Conservation (phyloP, 2,329 filamentous ascomycete genomes). For the Penicillium griseofulvum region DNA sequence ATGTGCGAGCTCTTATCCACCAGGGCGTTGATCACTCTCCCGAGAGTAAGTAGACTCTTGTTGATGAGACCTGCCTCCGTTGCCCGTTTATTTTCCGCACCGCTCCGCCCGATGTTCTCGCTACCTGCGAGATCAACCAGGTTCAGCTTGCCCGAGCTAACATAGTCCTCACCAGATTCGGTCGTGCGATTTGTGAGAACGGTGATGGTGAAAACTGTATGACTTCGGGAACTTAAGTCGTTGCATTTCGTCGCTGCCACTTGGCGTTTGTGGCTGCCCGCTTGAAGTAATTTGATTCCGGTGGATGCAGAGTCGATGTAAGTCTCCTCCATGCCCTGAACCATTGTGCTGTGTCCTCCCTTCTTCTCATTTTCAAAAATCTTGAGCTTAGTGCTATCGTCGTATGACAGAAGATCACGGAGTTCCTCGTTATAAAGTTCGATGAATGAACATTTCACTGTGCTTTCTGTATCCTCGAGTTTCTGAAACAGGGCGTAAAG, state of each 20-base stretch:
- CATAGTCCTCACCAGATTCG: constrained; percentile 82
- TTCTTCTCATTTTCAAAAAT: constrained; percentile 88
- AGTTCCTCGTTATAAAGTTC: constrained; percentile 98
- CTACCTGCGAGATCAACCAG: constrained; percentile 94
- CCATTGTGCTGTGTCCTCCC: constrained; percentile 76
- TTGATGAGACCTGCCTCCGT: constrained; percentile 96
- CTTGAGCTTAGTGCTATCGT: constrained; percentile 84
- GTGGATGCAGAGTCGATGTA: constrained; percentile 82
- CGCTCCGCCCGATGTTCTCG: constrained; percentile 95
- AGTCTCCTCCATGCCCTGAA: constrained; percentile 97
- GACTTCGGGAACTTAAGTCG: constrained; percentile 92
- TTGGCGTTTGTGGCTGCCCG: constrained; percentile 88
- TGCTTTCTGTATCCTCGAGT: constrained; percentile 78
- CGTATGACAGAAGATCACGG: constrained; percentile 77
- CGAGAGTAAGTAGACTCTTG: constrained; percentile 91
- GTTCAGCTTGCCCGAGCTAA: constrained; percentile 91
- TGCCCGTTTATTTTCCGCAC: constrained; percentile 96
- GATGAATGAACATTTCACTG: constrained; percentile 97
- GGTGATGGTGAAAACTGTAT: constrained; percentile 96
- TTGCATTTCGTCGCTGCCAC: constrained; percentile 99
- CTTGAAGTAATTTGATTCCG: constrained; percentile 83
- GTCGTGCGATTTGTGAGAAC: constrained; percentile 79
- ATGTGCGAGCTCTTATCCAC: constrained; percentile 90
- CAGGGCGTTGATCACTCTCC: constrained; percentile 94
- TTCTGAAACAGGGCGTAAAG: constrained; percentile 83